phyloP scores from a whole-genome alignment of 345 rosid genomes.

The Bretschneidera sinensis region DNA sequence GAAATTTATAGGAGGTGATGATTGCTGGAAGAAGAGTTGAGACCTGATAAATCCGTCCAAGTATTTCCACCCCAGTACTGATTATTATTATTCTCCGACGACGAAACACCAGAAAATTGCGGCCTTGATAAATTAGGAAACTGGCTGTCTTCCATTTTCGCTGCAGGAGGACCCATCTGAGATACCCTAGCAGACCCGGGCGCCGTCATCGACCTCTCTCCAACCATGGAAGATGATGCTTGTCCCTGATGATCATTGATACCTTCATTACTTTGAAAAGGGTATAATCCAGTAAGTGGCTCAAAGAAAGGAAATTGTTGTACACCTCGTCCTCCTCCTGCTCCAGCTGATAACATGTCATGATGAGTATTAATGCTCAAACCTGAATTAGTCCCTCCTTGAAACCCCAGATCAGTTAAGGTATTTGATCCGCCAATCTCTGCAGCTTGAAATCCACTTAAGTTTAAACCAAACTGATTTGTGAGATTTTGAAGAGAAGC shows the following conservation, averaged over 20 bases:
- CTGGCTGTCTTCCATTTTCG: conserved; percentile 52
- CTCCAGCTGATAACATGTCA: conserved; percentile 26
- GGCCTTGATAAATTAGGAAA: conserved; percentile 32
- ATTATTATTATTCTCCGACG: conserved; percentile 30
- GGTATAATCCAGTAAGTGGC: conserved; percentile 29
- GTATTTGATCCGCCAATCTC: conserved; percentile 29
- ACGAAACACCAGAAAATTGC: conserved; percentile 20
- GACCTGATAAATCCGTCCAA: conserved; percentile 52
- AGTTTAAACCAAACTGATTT: conserved; percentile 40
- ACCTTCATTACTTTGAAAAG: conserved; percentile 42
- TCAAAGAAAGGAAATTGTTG: conserved; percentile 55
- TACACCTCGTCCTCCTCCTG: no score
- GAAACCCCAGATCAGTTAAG: conserved; percentile 53
- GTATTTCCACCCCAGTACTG: conserved; percentile 42
- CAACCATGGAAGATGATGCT: conserved; percentile 34
- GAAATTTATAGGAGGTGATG: conserved; percentile 26
- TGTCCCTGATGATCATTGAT: no score
- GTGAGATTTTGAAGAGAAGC: conserved; percentile 40
- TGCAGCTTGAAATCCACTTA: conserved; percentile 34
- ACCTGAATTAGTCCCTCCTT: conserved; percentile 33
- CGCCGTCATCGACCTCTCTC: no score
- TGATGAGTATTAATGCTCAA: no score
- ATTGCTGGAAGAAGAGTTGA: conserved; percentile 34
- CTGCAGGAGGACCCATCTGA: conserved; percentile 39
- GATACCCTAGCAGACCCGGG: conserved; percentile 54